Evolutionary conservation across 352 stramenopile genomes (phyloP), one percentile per base, ranked within the genome.

Genomic region (Phytophthora pseudosyringae): DNA sequence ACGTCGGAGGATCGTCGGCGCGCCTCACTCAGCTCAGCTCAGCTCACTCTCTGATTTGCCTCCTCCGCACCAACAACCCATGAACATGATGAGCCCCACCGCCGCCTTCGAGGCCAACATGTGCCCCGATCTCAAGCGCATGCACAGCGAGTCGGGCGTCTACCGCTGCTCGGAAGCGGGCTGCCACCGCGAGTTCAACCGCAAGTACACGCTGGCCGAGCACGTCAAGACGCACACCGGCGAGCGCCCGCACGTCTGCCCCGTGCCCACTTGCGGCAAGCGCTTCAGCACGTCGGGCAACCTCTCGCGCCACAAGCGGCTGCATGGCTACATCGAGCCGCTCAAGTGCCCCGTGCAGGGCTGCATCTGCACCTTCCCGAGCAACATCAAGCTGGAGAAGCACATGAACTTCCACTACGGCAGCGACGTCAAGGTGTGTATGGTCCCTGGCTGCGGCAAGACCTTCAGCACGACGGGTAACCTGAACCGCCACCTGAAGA

Each of bases 221-320:
- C 81, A 90, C 66, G 74, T 80, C 54, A 89, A 89, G 69, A 90
- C 80, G 21, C 81, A 90, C 75, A 89, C 81, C 38, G 81, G 80
- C 25, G 75, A 83, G 31, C 70, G 67, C 12, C 75, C 75, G n/a
- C 67, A 83, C 33, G 9, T 72, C 29, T 83, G 75, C 51, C 60
- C 59, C 8, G 67, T 64, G 4, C 60, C 36, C 15, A 56, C 39
- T 9, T 83, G 75, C 39, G 72, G 60, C 26, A 83, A 83, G 61
- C 73, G 74, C 44, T 83, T 83, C 55, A 83, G 55, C 32, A 83
- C 75, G 1, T 75, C 75, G 4, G 75, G 75, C 38, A 83, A 83
- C 46, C 57, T 83, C 6, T 74, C 75, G 13, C 71, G 75, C 4
- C 75, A 83, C 44, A 73, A 72, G 43, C 70, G 71, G 32, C 61